phyloP scores from a whole-genome alignment of 306 rosid species.

The Crotalaria pallida region DNA sequence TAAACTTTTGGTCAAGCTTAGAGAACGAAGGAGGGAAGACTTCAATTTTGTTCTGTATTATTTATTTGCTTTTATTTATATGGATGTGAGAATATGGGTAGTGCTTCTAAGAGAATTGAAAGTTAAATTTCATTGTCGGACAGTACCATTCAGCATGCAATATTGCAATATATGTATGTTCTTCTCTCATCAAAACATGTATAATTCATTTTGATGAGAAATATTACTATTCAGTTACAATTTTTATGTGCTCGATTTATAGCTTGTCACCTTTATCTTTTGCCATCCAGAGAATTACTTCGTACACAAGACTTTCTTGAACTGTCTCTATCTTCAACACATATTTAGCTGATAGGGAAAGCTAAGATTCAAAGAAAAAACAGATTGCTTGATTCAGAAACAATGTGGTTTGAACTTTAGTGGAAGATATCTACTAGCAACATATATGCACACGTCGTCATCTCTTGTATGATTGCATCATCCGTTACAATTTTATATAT shows the following conservation, averaged over 20 bases:
- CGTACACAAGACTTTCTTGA: not conserved
- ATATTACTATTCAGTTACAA: not conserved
- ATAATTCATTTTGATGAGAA: not conserved
- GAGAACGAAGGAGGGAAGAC: not conserved
- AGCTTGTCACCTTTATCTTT: not conserved
- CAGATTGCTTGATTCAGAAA: slow-evolving; percentile 3
- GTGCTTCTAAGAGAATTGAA: not conserved
- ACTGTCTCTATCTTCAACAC: not conserved
- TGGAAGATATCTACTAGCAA: slow-evolving; percentile 22
- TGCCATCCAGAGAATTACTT: not conserved
- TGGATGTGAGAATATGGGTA: too few relatives aligned
- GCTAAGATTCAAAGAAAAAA: not conserved
- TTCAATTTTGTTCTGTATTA: not conserved
- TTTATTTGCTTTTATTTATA: not conserved
- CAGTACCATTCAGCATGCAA: not conserved
- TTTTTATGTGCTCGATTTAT: too few relatives aligned
- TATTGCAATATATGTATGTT: not conserved
- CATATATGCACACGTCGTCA: not conserved
- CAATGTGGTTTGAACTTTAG: not conserved
- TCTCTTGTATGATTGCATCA: slow-evolving; percentile 10
- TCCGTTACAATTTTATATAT: slow-evolving; percentile 37
- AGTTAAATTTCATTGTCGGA: not conserved
- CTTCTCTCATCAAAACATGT: not conserved
- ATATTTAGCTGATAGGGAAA: not conserved
- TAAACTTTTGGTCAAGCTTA: too few relatives aligned